Evolutionary conservation across 148 eudicot genomes (phyloP).

Genomic region (Selenicereus undatus): DNA sequence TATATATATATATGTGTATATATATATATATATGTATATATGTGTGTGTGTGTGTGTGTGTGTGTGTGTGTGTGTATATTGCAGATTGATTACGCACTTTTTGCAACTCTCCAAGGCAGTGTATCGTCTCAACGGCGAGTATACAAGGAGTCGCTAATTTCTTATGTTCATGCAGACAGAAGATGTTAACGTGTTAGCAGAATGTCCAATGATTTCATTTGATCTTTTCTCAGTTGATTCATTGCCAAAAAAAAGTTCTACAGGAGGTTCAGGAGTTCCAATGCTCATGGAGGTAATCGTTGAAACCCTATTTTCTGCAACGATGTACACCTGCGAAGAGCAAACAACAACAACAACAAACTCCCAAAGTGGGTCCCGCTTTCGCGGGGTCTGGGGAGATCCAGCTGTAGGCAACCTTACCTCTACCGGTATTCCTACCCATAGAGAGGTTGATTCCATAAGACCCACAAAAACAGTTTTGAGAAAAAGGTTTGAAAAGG

Average conservation of each 20-base stretch:
- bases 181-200: constrained; percentile 58
- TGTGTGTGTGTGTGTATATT: too few relatives aligned
- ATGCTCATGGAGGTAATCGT: constrained; percentile 39
- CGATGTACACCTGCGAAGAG: constrained; percentile 63
- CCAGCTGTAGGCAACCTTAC: too few relatives aligned
- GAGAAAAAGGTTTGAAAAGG: too few relatives aligned
- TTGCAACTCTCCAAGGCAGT: constrained; percentile 59
- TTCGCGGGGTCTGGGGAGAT: too few relatives aligned
- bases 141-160: constrained; percentile 60
- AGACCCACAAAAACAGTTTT: too few relatives aligned
- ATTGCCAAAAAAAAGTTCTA: constrained; percentile 57
- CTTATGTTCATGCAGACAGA: constrained; percentile 57
- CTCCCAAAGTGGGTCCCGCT: too few relatives aligned
- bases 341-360: too few relatives aligned
- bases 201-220: constrained; percentile 65
- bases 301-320: constrained; percentile 74
- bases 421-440: too few relatives aligned
- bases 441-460: too few relatives aligned
- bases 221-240: constrained; percentile 32
- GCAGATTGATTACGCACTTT: constrained; percentile 55
- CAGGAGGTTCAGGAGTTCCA: constrained; percentile 42
- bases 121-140: constrained; percentile 48
- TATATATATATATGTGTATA: too few relatives aligned
- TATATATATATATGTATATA: too few relatives aligned
- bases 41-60: too few relatives aligned